Base-by-base conservation (phyloP, 1,139 yeast genomes). In the Saccharomyces pastorianus region DNA sequence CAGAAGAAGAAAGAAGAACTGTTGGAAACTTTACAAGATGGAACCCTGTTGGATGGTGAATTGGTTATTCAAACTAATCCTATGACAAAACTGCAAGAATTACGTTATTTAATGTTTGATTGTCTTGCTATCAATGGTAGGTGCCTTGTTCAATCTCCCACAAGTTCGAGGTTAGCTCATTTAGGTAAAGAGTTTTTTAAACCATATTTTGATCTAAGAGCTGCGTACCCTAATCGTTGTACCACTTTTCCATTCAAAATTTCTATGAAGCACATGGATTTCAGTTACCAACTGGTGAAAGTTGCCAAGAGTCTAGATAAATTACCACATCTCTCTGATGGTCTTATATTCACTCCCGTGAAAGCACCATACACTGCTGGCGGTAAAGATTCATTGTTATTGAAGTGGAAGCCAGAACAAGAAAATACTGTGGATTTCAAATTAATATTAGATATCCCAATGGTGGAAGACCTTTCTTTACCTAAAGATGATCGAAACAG, bases 351-450 rank as follows among this genome's bases (percentile, higher is more conserved):
- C 69, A 95, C 99, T 1, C 88, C 96, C 62, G 88, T 95, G 34
- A 89, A 83, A 56, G 81, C 95, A 0, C 95, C 96, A 0, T 95
- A 95, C 71, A 78, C 82, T 3, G 82, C 84, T 60, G 98, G 98
- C 11, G 66, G 68, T 11, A 91, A 98, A 0, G 98, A 93, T 68
- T 79, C 81, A 3, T 81, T 85, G 1, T 69, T 87, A 50, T 73
- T 95, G 54, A 95, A 95, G 70, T 95, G 99, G 99, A 95, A 95
- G 65, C 98, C 99, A 0, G 90, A 96, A 8, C 88, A 88, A 57
- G 99, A 93, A 70, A 95, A 95, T 64, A 85, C 97, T 0, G 80
- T 95, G 38, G 99, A 95, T 71, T 93, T 88, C 71, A 84, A 85
- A 66, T 69, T 95, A 57, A 80, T 80, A 42, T 70, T 93, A 51